Conservation (phyloP, 2,329 filamentous ascomycete species). For the Botrytis byssoidea region DNA sequence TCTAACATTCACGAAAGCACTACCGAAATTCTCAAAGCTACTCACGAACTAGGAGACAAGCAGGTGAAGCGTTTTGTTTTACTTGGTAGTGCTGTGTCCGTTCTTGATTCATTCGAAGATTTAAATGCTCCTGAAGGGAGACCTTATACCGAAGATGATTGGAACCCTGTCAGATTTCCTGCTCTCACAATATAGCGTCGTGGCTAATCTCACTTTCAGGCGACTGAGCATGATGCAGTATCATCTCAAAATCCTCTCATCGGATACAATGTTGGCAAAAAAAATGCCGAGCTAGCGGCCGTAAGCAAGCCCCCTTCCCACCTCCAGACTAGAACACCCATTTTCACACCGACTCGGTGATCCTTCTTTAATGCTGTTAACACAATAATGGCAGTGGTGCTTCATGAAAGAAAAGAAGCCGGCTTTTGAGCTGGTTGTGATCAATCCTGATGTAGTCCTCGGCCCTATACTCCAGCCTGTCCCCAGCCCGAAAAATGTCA, state of each 20-base stretch:
- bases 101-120: conserved; percentile 60
- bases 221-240: conserved; percentile 32
- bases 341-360: neutral
- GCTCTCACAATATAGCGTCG: conserved; percentile 37
- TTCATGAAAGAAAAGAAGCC: conserved; percentile 53
- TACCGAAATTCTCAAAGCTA: conserved; percentile 68
- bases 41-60: conserved; percentile 53
- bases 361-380: neutral
- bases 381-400: conserved; percentile 46
- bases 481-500: conserved; percentile 58
- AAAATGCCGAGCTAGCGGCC: conserved; percentile 62
- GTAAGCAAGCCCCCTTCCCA: neutral
- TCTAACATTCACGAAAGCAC: conserved; percentile 41
- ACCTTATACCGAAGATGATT: conserved; percentile 51
- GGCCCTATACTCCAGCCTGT: conserved; percentile 63
- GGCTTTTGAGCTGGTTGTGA: conserved; percentile 57
- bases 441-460: conserved; percentile 60
- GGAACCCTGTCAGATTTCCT: conserved; percentile 48
- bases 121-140: conserved; percentile 49
- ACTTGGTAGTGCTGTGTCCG: conserved; percentile 52
- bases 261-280: conserved; percentile 46
- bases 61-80: conserved; percentile 45
- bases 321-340: neutral
- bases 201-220: conserved; percentile 13
- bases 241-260: conserved; percentile 43